These are phyloP conservation scores for Fomitopsis pinicola DNA, from an alignment of 1,284 basidiomycete species.

Conservation along the genomic window DNA sequence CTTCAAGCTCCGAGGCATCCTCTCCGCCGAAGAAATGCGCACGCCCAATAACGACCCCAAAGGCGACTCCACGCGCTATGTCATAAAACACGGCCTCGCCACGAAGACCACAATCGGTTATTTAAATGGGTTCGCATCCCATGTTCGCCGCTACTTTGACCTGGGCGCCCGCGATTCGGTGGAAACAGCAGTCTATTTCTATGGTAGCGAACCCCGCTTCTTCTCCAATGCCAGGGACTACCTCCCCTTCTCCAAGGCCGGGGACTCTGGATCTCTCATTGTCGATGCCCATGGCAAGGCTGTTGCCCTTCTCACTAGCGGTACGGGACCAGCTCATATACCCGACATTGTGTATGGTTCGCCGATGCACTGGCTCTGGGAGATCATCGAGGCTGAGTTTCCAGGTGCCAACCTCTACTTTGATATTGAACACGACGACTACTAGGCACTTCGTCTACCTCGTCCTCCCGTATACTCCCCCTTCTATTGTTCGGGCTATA, in stretches of 20 bases:
- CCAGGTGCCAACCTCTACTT: too few relatives aligned
- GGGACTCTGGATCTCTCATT: conserved; percentile 26
- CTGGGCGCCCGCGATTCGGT: conserved; percentile 11
- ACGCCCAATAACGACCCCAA: conserved; percentile 5
- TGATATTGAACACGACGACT: too few relatives aligned
- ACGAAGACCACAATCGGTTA: conserved; percentile 16
- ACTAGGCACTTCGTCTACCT: too few relatives aligned
- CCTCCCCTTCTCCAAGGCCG: conserved; percentile 18
- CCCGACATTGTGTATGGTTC: conserved; percentile 22
- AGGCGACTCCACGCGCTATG: conserved; percentile 9
- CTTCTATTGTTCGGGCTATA: too few relatives aligned
- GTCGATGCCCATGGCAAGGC: conserved; percentile 16
- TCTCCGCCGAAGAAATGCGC: too few relatives aligned
- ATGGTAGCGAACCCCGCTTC: conserved; percentile 3
- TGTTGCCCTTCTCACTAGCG: conserved; percentile 24
- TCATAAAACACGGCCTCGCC: conserved; percentile 10
- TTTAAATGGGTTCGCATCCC: conserved; percentile 17
- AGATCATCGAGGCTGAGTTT: too few relatives aligned
- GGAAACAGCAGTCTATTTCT: conserved; percentile 19
- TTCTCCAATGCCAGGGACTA: conserved; percentile 24
- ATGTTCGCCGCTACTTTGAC: conserved; percentile 13
- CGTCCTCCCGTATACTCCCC: too few relatives aligned
- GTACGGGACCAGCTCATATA: conserved; percentile 12
- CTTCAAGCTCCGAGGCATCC: too few relatives aligned
- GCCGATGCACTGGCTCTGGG: conserved; percentile 19